Evolutionary conservation across 2,329 filamentous ascomycete species (phyloP), one percentile per base, ranked within the genome.

Genomic region (Triangularia verruculosa): DNA sequence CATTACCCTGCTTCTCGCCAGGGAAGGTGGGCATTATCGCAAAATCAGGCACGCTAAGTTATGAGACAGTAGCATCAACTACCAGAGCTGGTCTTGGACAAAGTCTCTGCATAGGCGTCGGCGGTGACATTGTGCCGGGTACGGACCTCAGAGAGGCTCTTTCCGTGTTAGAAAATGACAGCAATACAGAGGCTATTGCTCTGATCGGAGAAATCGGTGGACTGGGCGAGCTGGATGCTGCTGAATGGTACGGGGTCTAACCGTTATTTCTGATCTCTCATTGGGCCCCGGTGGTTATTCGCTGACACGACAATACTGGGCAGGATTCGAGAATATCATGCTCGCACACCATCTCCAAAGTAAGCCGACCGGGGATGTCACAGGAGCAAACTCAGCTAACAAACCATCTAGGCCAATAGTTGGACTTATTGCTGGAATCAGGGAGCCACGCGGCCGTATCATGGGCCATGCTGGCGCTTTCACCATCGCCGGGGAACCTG

Each of bases 401-500:
- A 20, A 3, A 39, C 11, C 34, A 53, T 25, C 15, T 64, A 89
- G 86, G 70, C 90, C 91, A 0, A 90, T 93, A 53, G 86, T 89
- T 71, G 90, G 87, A 55, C 78, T 92, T 5, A 80, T 93, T 27
- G 89, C 85, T 28, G 90, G 91, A 4, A 77, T 87, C 56, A 77
- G 85, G 66, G 88, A 88, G n/a, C 82, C 83, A 5, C 78, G 80
- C 15, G 87, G 87, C 13, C 82, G 84, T 22, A 83, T 92, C 52
- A 93, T 93, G 89, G 91, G 91, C 9, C 91, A 94, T 73, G 89
- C 90, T 9, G 91, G 91, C 52, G 91, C 91, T 13, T 91, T 90
- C 79, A 80, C 82, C 60, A 82, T 86, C 1, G 82, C 86, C 6
- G 88, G 88, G 20, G 89, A 93, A 72, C 83, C 86, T 3, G 81